Conservation (phyloP, 208 protist species). For the Strigomonas culicis region DNA sequence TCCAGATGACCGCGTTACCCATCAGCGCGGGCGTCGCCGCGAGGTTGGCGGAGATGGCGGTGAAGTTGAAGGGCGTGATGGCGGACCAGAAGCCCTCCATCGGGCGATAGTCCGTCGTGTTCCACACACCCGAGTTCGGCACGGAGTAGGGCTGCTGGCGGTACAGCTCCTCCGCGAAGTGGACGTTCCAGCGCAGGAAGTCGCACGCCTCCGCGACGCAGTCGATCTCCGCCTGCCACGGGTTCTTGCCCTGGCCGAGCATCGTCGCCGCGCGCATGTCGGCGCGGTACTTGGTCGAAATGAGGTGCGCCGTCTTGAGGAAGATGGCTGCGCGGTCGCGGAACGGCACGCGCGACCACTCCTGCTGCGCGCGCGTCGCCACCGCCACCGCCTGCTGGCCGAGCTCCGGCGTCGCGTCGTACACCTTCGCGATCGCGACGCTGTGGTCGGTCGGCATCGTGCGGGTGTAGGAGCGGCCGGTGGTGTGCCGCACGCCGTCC, state of each 20-base stretch:
- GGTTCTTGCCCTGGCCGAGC: slow-evolving; percentile 96
- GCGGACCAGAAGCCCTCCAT: slow-evolving; percentile 96
- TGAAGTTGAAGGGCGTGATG: slow-evolving; percentile 98
- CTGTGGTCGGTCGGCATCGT: slow-evolving; percentile 80
- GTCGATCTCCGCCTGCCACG: slow-evolving; percentile 98
- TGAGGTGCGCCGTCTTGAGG: slow-evolving; percentile 90
- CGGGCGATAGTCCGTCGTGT: slow-evolving; percentile 94
- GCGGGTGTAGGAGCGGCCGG: slow-evolving; percentile 54
- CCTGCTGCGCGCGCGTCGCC: slow-evolving; percentile 64
- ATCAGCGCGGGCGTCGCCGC: slow-evolving; percentile 94
- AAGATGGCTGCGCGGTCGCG: slow-evolving; percentile 93
- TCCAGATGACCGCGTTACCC: slow-evolving; percentile 97
- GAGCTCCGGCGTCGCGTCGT: slow-evolving; percentile 83
- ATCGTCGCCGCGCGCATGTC: slow-evolving; percentile 93
- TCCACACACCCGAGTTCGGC: slow-evolving; percentile 85
- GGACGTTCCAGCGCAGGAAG: slow-evolving; percentile 95
- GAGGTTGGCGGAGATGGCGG: slow-evolving; percentile 97
- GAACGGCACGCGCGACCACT: slow-evolving; percentile 82
- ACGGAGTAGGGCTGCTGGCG: slow-evolving; percentile 82
- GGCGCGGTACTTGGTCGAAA: slow-evolving; percentile 83
- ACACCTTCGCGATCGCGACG: slow-evolving; percentile 64
- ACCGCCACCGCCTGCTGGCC: slow-evolving; percentile 88
- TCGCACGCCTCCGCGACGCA: slow-evolving; percentile 93
- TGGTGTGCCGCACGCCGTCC: slow-evolving; percentile 82
- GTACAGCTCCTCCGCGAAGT: slow-evolving; percentile 94